Conservation (phyloP, 2,329 filamentous ascomycete genomes). For the Colletotrichum karsti region DNA sequence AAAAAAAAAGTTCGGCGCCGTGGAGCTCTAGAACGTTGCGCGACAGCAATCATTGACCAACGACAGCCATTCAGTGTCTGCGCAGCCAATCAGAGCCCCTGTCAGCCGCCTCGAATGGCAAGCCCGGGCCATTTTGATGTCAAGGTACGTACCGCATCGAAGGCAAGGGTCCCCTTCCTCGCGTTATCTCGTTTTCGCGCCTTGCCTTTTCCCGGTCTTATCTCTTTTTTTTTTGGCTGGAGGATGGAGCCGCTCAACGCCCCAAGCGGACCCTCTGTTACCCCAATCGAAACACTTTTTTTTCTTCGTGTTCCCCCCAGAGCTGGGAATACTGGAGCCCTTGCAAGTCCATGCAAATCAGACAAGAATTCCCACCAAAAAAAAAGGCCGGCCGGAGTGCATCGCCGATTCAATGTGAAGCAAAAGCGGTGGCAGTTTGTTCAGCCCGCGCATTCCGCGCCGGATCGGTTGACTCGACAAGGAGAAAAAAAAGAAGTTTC, state of each 20-base stretch:
- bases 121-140: constrained; percentile 2
- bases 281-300: constrained; percentile 23
- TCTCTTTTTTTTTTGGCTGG: background rate
- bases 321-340: background rate
- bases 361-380: background rate
- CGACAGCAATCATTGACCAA: constrained; percentile 1
- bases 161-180: background rate
- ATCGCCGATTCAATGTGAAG: constrained; percentile 19
- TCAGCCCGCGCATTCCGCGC: background rate
- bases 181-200: background rate
- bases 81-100: background rate
- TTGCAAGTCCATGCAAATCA: background rate
- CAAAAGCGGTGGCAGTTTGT: background rate
- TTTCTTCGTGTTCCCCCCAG: background rate
- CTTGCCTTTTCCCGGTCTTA: background rate
- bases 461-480: background rate
- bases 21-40: background rate
- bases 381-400: background rate
- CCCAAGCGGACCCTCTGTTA: constrained; percentile 16
- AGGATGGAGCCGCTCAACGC: constrained; percentile 15
- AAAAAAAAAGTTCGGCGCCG: background rate
- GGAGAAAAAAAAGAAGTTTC: background rate
- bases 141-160: background rate
- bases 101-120: background rate
- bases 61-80: background rate